These are phyloP conservation scores for Codiaeum variegatum DNA, from an alignment of 441 rosid genomes.

Conservation along the genomic window DNA sequence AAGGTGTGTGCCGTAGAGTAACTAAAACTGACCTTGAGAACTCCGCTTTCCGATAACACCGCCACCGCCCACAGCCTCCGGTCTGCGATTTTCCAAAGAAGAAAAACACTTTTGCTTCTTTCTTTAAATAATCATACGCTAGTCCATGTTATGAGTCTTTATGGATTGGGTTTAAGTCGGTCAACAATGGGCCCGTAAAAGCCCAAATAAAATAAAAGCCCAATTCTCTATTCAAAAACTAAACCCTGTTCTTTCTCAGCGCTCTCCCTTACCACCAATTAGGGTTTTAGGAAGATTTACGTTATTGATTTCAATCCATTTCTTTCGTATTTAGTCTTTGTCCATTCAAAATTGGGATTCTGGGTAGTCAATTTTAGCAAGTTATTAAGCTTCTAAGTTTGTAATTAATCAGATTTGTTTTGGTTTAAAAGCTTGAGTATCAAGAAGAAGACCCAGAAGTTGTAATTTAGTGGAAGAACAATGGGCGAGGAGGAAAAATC, in stretches of 20 bases:
- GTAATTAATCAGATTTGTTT: no score
- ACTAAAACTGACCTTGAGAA: conserved; percentile 40
- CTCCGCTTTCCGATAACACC: conserved; percentile 30
- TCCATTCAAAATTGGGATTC: background rate
- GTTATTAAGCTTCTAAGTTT: background rate
- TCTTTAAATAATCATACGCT: no score
- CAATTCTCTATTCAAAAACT: background rate
- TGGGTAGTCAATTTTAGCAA: background rate
- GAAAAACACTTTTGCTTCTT: no score
- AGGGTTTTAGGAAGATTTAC: conserved; percentile 21
- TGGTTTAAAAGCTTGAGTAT: conserved; percentile 53
- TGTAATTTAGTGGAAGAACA: conserved; percentile 26
- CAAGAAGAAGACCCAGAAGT: conserved; percentile 28
- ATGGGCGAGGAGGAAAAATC: conserved; percentile 52
- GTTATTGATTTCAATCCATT: background rate
- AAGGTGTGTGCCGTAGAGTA: conserved; percentile 25
- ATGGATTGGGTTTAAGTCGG: no score
- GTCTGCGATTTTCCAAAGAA: conserved; percentile 12
- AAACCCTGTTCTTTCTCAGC: background rate
- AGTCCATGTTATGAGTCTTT: no score
- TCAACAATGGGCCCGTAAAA: background rate
- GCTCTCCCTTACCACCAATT: background rate
- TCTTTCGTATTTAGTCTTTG: background rate
- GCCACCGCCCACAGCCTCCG: conserved; percentile 25
- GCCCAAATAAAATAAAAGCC: background rate